These are phyloP conservation scores for Lactifluus volemus DNA, from an alignment of 768 basidiomycete genomes.

Conservation along the genomic window DNA sequence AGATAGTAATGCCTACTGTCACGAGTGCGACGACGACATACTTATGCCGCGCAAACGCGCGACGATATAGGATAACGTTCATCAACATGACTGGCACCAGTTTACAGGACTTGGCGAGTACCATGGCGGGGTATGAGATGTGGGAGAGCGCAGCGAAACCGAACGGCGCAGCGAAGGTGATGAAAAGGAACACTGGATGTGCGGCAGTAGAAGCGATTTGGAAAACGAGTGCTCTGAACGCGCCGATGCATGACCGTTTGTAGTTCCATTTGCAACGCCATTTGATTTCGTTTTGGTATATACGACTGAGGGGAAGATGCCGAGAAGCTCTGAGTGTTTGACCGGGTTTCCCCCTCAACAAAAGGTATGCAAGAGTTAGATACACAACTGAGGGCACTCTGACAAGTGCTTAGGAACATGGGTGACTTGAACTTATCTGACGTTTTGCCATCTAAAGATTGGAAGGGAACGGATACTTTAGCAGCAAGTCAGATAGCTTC, in stretches of 20 bases:
- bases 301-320: conserved; percentile 37
- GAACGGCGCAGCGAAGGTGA: conserved; percentile 89
- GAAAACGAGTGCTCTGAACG: conserved; percentile 27
- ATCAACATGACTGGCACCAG: conserved; percentile 98
- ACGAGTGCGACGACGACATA: conserved; percentile 94
- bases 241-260: conserved; percentile 28
- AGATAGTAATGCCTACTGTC: conserved; percentile 80
- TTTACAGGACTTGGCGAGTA: conserved; percentile 97
- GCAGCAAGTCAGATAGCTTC: background rate
- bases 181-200: conserved; percentile 83
- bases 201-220: conserved; percentile 53
- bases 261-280: conserved; percentile 29
- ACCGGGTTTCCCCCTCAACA: conserved; percentile 46
- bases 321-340: conserved; percentile 53
- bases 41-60: conserved; percentile 87
- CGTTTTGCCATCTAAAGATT: conserved; percentile 50
- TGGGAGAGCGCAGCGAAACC: conserved; percentile 92
- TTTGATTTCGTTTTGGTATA: conserved; percentile 19
- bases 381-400: conserved; percentile 68
- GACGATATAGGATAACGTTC: conserved; percentile 92
- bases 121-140: conserved; percentile 98
- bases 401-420: conserved; percentile 76
- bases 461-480: conserved; percentile 78
- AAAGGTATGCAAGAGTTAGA: conserved; percentile 73
- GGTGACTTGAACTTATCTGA: conserved; percentile 78